Base-by-base conservation (phyloP, 2,329 filamentous ascomycete species). In the Colletotrichum incanum region DNA sequence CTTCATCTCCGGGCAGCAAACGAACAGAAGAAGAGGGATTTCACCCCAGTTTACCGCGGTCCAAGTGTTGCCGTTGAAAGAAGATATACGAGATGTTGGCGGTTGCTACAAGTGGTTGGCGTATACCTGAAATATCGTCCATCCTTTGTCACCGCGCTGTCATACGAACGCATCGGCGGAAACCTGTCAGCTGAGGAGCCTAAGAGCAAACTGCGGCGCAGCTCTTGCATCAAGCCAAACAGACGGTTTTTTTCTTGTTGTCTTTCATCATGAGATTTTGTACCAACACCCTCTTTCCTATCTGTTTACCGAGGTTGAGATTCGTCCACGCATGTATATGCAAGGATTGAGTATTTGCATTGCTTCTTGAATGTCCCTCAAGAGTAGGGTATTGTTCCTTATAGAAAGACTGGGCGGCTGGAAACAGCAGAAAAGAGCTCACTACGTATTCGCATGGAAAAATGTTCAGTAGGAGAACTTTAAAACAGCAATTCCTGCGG, bases 331-430 rank as follows among this genome's bases (percentile, higher is more conserved):
- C n/a, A 23, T 47, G 45, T 3, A 23, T 49, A 3, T 3, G 28
- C 28, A 4, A 34, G 50, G 18, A 12, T 16, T 5, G 9, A 7
- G 50, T 1, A n/a, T 11, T 20, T 23, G 31, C 11, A 55, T 23
- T 16, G 20, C 20, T 47, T n/a, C 20, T 14, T 3, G 5, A 8
- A 2, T 1, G 7, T 55, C 20, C 18, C 52, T 37, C 11, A 4
- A n/a, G 5, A 37, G 20, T 7, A 31, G 2, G 20, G 14, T 37
- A 8, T 12, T 8, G 11, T 37, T 20, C 7, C 52, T 37, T 11
- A 14, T 14, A 23, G 6, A 14, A n/a, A 11, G 9, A 5, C 3
- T 5, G 5, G 7, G 2, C 1, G 5, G 8, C 9, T 9, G 20
- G 5, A 55, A 37, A n/a, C 52, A 11, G 2, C 9, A 1, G 14